Conservation (phyloP, 2,329 filamentous ascomycete genomes). For the Beauveria varroae region DNA sequence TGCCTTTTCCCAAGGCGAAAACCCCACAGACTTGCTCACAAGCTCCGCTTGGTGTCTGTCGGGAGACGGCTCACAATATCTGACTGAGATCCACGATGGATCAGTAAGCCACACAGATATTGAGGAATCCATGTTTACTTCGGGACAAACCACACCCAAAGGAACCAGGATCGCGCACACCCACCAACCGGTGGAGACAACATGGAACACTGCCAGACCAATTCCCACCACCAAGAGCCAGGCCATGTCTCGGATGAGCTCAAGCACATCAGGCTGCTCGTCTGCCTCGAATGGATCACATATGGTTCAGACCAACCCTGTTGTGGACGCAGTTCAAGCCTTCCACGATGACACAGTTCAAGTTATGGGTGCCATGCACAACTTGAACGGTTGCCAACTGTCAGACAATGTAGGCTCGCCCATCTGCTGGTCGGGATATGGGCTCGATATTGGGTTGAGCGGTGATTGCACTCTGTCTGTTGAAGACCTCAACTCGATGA, state of each 20-base stretch:
- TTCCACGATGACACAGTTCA: constrained; percentile 33
- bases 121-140: constrained; percentile 48
- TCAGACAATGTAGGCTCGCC: constrained; percentile 31
- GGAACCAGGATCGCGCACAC: constrained; percentile 36
- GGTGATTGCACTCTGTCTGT: constrained; percentile 36
- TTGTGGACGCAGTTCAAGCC: constrained; percentile 41
- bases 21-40: constrained; percentile 46
- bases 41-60: constrained; percentile 49
- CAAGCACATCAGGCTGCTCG: constrained; percentile 33
- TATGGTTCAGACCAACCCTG: constrained; percentile 41
- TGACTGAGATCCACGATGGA: constrained; percentile 45
- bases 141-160: constrained; percentile 48
- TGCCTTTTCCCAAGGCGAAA: constrained; percentile 54
- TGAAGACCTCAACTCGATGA: constrained; percentile 37
- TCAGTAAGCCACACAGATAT: constrained; percentile 43
- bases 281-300: constrained; percentile 43
- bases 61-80: constrained; percentile 54
- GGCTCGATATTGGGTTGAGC: constrained; percentile 36
- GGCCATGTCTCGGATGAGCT: constrained; percentile 32
- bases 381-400: constrained; percentile 4
- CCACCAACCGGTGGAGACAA: constrained; percentile 37
- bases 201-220: constrained; percentile 38
- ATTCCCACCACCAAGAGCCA: constrained; percentile 27
- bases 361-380: constrained; percentile 29
- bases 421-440: constrained; percentile 43